Evolutionary conservation across 352 stramenopile genomes (phyloP), one percentile per base, ranked within the genome.

Genomic region (Pythium periplocum): DNA sequence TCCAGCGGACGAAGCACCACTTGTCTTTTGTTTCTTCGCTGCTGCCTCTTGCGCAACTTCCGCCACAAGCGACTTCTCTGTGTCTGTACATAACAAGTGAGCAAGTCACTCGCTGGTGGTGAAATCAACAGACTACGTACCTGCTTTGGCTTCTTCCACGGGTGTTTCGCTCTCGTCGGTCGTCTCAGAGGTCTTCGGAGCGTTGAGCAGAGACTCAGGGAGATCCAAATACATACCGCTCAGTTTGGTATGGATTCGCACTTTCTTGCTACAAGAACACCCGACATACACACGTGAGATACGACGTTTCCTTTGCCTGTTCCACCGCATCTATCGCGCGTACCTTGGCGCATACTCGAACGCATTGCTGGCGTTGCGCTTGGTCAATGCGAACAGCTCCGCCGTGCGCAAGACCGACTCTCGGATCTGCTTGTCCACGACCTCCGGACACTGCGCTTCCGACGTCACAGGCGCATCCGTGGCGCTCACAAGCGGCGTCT

Each of bases 311-410:
- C 31, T 10, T 53, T 11, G 6, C 11, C 46, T 31, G 30, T 9
- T 46, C 55, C 5, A 46, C 2, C 12, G 1, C 34, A 41, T 11
- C 39, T 35, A 58, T 58, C 45, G 45, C 48, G 8, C 53, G 48
- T 53, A 90, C 79, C 75, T 85, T 4, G 80, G 80, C 17, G 71
- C 73, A 41, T 78, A 88, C 32, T 88, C 80, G 45, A 75, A 74
- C 1, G 45, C 61, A 3, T 45, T 69, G 26, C 63, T 61, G 10
- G 67, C 51, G 50, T 43, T 78, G 49, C 73, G 77, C 58, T 91
- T 91, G 4, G 73, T 76, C 31, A 89, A 69, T 59, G 78, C 71
- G 46, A 91, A 91, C 40, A 89, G 65, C 61, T 88, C 80, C 30
- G 78, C 72, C 1, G 78, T 84, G 17, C 70, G 78, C 12, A 89